Conservation (phyloP, 768 basidiomycete species). For the Mycena galopus region DNA sequence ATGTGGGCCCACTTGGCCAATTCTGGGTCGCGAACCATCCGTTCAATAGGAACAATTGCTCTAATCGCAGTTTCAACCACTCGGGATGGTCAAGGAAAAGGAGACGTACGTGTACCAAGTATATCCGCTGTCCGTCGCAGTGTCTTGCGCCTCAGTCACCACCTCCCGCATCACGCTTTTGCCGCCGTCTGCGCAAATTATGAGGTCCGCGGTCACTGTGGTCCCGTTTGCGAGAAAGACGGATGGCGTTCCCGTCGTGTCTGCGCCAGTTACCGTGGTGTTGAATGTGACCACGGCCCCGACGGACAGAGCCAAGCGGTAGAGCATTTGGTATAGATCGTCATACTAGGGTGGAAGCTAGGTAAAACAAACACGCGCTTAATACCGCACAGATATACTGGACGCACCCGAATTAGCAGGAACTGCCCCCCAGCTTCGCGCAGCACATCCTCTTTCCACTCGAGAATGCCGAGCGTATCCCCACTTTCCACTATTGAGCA, state of each 20-base stretch:
- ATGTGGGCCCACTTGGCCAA: neutral
- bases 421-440: neutral
- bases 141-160: neutral
- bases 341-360: neutral
- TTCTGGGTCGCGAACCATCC: neutral
- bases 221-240: neutral
- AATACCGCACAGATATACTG: neutral
- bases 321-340: neutral
- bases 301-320: neutral
- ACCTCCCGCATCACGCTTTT: neutral
- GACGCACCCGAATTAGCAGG: neutral
- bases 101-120: neutral
- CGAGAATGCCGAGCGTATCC: neutral
- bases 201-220: neutral
- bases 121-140: neutral
- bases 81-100: neutral
- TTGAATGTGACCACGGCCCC: neutral
- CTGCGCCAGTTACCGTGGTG: neutral
- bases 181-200: neutral
- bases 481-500: neutral
- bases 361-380: no score
- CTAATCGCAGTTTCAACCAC: neutral
- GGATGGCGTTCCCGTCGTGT: neutral
- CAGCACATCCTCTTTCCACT: conserved; percentile 4
- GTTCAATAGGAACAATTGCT: neutral